Conservation (phyloP, 163 green algal species). For the Smithsoniella earleae region DNA sequence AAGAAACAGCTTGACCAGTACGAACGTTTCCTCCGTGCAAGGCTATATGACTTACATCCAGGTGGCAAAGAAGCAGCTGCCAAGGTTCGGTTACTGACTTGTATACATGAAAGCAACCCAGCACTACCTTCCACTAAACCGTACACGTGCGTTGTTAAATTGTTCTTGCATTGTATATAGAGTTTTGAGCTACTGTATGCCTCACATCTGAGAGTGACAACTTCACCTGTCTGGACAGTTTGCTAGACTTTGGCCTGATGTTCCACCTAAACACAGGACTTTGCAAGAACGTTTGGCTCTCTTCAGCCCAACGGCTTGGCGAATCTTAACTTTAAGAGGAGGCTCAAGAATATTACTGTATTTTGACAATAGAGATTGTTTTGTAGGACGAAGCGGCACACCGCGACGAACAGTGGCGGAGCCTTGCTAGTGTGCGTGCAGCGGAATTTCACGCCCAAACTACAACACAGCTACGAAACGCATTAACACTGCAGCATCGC, state of each 20-base stretch:
- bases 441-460: background rate
- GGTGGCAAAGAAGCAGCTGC: slow-evolving; percentile 7
- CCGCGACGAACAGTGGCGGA: slow-evolving; percentile 2
- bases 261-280: too few species aligned
- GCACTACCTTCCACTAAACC: background rate
- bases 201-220: too few species aligned
- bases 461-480: background rate
- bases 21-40: background rate
- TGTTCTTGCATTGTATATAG: too few species aligned
- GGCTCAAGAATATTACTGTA: background rate
- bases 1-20: slow-evolving; percentile 12
- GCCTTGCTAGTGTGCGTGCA: background rate
- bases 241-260: too few species aligned
- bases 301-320: too few species aligned
- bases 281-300: too few species aligned
- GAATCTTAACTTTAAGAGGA: background rate
- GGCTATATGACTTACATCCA: slow-evolving; percentile 9
- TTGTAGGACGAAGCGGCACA: slow-evolving; percentile 9
- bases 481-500: background rate
- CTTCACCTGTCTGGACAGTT: too few species aligned
- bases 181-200: too few species aligned
- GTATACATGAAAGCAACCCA: background rate
- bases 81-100: background rate
- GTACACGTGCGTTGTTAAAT: too few species aligned
- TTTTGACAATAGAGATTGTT: background rate